These are phyloP conservation scores for Saccharomyces hybrid DNA, from an alignment of 1,139 yeast genomes.

Conservation along the genomic window DNA sequence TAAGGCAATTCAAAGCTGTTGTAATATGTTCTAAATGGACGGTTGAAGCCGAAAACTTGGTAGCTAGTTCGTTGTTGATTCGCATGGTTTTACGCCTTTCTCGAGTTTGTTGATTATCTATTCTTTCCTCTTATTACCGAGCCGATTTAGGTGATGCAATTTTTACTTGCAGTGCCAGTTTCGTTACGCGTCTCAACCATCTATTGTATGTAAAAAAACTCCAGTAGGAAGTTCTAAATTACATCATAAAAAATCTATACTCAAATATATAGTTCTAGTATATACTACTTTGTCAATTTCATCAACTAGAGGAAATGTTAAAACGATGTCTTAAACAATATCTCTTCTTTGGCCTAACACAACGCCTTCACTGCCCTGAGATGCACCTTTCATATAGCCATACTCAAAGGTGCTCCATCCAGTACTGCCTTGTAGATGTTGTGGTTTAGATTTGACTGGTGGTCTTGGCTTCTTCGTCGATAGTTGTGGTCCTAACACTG, in stretches of 20 bases:
- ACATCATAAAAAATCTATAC: not conserved
- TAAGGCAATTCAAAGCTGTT: constrained; percentile 28
- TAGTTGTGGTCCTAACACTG: constrained; percentile 46
- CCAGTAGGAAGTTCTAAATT: not conserved
- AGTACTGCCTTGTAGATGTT: constrained; percentile 31
- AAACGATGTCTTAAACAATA: constrained; percentile 25
- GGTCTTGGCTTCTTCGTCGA: constrained; percentile 36
- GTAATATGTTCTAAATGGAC: constrained; percentile 31
- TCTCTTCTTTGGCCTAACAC: constrained; percentile 45
- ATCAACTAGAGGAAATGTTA: not conserved
- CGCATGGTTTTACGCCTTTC: not conserved
- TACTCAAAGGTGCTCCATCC: constrained; percentile 54
- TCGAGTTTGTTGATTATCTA: not conserved
- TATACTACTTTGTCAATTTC: not conserved
- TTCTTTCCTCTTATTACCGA: not conserved
- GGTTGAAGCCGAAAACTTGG: constrained; percentile 28
- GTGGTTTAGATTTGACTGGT: constrained; percentile 28
- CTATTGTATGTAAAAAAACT: not conserved
- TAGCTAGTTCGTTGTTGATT: not conserved
- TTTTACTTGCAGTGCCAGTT: not conserved
- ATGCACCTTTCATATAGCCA: constrained; percentile 51
- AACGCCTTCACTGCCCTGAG: constrained; percentile 44
- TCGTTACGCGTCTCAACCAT: not conserved
- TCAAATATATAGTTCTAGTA: not conserved
- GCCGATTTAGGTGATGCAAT: not conserved